phyloP scores from a whole-genome alignment of 306 rosid genomes.

The Vigna reflexopilosa region DNA sequence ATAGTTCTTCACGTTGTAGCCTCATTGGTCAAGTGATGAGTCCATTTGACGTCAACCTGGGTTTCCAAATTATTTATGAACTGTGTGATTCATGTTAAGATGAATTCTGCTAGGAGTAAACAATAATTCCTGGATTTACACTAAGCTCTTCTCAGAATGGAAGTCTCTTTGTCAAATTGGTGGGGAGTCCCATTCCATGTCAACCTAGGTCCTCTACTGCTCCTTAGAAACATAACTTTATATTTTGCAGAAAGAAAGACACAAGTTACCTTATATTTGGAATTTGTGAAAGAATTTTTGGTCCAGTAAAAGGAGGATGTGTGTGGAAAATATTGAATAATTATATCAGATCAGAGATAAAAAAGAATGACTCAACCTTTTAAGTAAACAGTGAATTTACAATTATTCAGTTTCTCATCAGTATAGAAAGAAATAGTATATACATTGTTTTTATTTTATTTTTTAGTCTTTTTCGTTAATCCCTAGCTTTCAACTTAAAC shows the following conservation, averaged over 20 bases:
- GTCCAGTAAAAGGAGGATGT: background rate
- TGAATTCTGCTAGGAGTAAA: conserved; percentile 12
- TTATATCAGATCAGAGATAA: background rate
- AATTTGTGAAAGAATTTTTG: background rate
- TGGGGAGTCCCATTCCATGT: conserved; percentile 30
- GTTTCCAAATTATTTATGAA: conserved; percentile 12
- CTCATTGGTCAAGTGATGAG: conserved; percentile 19
- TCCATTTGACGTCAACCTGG: background rate
- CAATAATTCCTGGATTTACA: background rate
- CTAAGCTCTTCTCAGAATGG: background rate
- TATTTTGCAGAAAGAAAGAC: background rate
- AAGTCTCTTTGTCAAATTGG: background rate
- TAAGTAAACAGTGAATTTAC: background rate
- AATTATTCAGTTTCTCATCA: conserved; percentile 9
- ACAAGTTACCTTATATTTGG: background rate
- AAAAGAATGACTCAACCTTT: background rate
- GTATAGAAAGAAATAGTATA: background rate
- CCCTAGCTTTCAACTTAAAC: conserved; percentile 16
- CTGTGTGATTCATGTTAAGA: conserved; percentile 17
- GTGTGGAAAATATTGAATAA: conserved; percentile 1
- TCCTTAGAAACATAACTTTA: background rate
- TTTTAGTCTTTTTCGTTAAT: background rate
- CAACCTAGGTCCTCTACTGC: background rate
- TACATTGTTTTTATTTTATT: background rate
- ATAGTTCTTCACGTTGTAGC: background rate